Conservation (phyloP, 2,329 filamentous ascomycete species). For the Monosporascus sp. region DNA sequence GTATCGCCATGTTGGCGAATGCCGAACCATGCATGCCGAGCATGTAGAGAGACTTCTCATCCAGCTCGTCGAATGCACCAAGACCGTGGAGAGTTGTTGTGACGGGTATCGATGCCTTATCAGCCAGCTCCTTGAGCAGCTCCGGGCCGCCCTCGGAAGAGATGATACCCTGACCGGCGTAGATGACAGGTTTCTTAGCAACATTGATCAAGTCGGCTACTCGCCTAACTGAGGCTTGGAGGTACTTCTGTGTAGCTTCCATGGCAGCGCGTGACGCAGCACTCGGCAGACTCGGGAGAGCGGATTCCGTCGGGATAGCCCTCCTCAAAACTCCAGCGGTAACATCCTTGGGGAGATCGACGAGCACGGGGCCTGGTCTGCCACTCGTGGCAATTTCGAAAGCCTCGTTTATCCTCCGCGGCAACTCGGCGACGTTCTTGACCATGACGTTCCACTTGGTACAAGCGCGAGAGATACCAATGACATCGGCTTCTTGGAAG, state of each 20-base stretch:
- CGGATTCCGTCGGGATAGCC: constrained; percentile 72
- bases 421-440: constrained; percentile 88
- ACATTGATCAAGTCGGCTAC: constrained; percentile 80
- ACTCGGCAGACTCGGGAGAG: constrained; percentile 75
- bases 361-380: constrained; percentile 86
- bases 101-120: constrained; percentile 88
- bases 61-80: constrained; percentile 86
- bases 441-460: constrained; percentile 99
- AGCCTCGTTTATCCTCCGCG: constrained; percentile 90
- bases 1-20: constrained; percentile 97
- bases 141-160: constrained; percentile 72
- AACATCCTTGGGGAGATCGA: constrained; percentile 95
- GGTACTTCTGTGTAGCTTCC: constrained; percentile 66
- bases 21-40: constrained; percentile 97
- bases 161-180: constrained; percentile 87
- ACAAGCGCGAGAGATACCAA: constrained; percentile 90
- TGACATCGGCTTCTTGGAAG: constrained; percentile 93
- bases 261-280: constrained; percentile 79
- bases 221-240: constrained; percentile 67
- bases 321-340: constrained; percentile 78
- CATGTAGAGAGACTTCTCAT: constrained; percentile 95
- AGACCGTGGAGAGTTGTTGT: constrained; percentile 94
- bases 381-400: constrained; percentile 97
- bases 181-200: constrained; percentile 91
- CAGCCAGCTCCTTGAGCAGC: constrained; percentile 77